Evolutionary conservation across 164 flowering plant species (phyloP), one percentile per base, ranked within the genome.

Genomic region (Magnolia sinica): DNA sequence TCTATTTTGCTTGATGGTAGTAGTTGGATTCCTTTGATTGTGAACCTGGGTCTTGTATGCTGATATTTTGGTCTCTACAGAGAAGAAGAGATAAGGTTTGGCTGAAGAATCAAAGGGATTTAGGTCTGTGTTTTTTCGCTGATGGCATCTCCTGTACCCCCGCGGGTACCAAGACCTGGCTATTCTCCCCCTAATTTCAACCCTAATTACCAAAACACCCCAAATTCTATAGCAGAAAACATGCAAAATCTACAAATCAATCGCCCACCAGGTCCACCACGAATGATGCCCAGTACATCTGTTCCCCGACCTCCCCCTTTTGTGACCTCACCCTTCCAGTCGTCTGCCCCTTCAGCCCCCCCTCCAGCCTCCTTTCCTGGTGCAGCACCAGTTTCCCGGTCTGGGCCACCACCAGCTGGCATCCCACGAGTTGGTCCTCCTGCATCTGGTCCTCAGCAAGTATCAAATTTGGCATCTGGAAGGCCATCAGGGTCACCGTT

Each of bases 81-180:
- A 76, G 73, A 78, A 68, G 27, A 67, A 20, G 24, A 72, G 16
- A 49, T 31, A 73, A 45, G 78, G 73, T 52, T 76, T 49, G 64
- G 31, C 70, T 23, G 73, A 58, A 20, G 73, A 50, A 71, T 70
- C 65, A 59, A 66, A 23, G 63, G 64, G 68, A 51, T 76, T 69
- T 37, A 70, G 49, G 70, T 67, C 75, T 77, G 70, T 70, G 73
- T 70, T 78, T 75, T 68, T 70, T 68, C 73, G 18, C 8, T 31
- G 31, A 92, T 92, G 97, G 91, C 88, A 63, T 82, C 92, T 82
- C 87, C 87, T 75, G 84, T 84, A 88, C 91, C 89, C 81, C 80
- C 90, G 31, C 88, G 95, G 86, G 90, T 87, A 83, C 90, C 90
- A 70, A 86, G 92, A 76, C 91, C 88, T 1, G 85, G 86, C 24